Evolutionary conservation across 768 basidiomycete species (phyloP), one percentile per base, ranked within the genome.

Genomic region (Collybiopsis confluens): DNA sequence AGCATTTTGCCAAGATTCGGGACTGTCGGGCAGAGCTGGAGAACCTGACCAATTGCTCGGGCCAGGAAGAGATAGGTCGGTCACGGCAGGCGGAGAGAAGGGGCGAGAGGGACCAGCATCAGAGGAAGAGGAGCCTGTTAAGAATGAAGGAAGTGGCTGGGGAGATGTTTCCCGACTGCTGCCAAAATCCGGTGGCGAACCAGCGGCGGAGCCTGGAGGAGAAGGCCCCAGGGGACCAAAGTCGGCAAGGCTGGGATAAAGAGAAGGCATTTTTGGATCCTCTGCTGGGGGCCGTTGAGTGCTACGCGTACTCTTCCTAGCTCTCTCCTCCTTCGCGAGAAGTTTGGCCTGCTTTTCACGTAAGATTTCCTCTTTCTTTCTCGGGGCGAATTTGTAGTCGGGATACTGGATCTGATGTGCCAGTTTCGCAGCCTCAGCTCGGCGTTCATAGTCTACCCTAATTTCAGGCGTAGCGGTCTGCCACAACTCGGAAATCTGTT

Each of bases 401-500:
- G 85, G 85, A 58, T 82, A 83, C 58, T 65, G 60, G 2, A 63
- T 60, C 30, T 70, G 69, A 59, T 87, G 85, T 50, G 76, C 73
- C 1, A 70, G 71, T 61, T 85, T 85, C 45, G 64, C 73, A 42
- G 68, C 67, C 38, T 83, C 80, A 2, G 83, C 83, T 54, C 69
- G 66, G 28, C 72, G 70, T 59, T 85, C 83, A 57, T 75, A 86
- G 3, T 75, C 60, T 5, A 65, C 69, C 59, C 74, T 80, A 54
- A 82, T 74, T 0, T 68, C 69, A 1, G 73, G 69, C 0, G 68
- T 43, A 61, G 86, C 86, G 18, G 70, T 67, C 60, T 67, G 81
- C 90, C 90, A 92, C 76, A 84, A 73, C 4, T 64, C 45, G 9
- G 83, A 76, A 53, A 92, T 83, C 18, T 77, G 56, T 58, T 78